Conservation (phyloP, 1,284 basidiomycete genomes). For the Kwoniella shivajii region DNA sequence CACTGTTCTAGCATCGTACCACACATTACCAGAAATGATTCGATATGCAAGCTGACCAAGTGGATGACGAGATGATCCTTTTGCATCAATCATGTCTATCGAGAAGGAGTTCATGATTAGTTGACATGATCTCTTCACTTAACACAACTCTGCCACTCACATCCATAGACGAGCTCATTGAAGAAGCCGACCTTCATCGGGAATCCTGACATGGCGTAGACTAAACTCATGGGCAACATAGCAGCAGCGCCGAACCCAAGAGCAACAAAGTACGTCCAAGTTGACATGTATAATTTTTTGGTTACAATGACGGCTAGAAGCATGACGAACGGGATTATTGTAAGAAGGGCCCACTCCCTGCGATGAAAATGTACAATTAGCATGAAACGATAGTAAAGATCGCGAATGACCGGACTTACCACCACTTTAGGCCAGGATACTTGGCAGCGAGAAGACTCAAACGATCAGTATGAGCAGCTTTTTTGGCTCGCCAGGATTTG, state of each 20-base stretch:
- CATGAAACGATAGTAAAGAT: too few relatives aligned
- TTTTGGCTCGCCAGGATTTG: slow-evolving; percentile 12
- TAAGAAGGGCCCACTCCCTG: slow-evolving; percentile 20
- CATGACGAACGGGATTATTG: slow-evolving; percentile 19
- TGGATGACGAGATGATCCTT: slow-evolving; percentile 25
- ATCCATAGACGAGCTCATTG: slow-evolving; percentile 28
- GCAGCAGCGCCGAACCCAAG: slow-evolving; percentile 23
- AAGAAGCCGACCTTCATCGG: slow-evolving; percentile 25
- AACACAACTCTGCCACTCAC: background rate
- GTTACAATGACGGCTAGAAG: slow-evolving; percentile 16
- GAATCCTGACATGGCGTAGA: slow-evolving; percentile 26
- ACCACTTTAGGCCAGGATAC: slow-evolving; percentile 7
- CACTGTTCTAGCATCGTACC: slow-evolving; percentile 25
- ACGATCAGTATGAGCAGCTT: slow-evolving; percentile 18
- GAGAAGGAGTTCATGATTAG: background rate
- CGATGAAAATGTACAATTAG: background rate
- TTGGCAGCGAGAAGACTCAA: slow-evolving; percentile 3
- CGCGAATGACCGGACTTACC: background rate
- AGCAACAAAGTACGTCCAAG: slow-evolving; percentile 26
- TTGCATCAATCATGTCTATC: slow-evolving; percentile 21
- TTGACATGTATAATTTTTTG: slow-evolving; percentile 21
- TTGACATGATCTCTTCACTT: background rate
- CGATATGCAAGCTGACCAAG: slow-evolving; percentile 28
- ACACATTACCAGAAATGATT: slow-evolving; percentile 27
- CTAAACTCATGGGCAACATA: slow-evolving; percentile 25